Percentiles rank a stretch among this genome's conserved stretches.
These are phyloP conservation scores for Crinitomyces ghanaensis DNA, from an alignment of 805 yeast species.

Conservation along the genomic window DNA sequence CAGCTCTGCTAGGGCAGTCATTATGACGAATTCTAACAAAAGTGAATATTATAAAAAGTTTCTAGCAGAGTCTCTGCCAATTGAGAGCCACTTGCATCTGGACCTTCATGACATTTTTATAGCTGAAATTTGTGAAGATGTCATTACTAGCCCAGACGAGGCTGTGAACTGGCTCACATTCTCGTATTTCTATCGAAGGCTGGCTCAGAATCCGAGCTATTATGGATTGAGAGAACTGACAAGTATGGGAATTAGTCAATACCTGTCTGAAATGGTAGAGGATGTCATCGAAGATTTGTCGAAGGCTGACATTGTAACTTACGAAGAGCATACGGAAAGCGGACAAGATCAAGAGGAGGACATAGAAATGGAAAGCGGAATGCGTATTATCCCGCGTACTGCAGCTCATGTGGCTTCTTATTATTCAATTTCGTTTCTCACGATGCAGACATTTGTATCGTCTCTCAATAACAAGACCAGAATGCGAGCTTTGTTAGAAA, in stretches of 20 bases:
- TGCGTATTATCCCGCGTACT: constrained; percentile 31
- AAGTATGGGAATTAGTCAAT: constrained; percentile 64
- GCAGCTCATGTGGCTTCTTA: constrained; percentile 72
- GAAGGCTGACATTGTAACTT: constrained; percentile 47
- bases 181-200: constrained; percentile 69
- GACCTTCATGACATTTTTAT: constrained; percentile 56
- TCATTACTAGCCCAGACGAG: constrained; percentile 61
- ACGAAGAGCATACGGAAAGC: constrained; percentile 33
- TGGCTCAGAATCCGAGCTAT: constrained; percentile 75
- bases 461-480: constrained; percentile 45
- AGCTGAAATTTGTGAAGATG: constrained; percentile 58
- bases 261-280: constrained; percentile 75
- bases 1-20: constrained; percentile 31
- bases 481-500: constrained; percentile 50
- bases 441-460: constrained; percentile 50
- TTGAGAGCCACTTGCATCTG: constrained; percentile 62
- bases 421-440: constrained; percentile 50
- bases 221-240: constrained; percentile 65
- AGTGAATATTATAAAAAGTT: constrained; percentile 60
- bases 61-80: constrained; percentile 62
- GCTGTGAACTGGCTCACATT: constrained; percentile 86
- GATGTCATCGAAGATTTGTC: constrained; percentile 49
- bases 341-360: constrained; percentile 28
- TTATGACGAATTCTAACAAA: constrained; percentile 47
- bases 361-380: no score